These are phyloP conservation scores for Crithidia mellificae DNA, from an alignment of 208 protist genomes.

Conservation along the genomic window DNA sequence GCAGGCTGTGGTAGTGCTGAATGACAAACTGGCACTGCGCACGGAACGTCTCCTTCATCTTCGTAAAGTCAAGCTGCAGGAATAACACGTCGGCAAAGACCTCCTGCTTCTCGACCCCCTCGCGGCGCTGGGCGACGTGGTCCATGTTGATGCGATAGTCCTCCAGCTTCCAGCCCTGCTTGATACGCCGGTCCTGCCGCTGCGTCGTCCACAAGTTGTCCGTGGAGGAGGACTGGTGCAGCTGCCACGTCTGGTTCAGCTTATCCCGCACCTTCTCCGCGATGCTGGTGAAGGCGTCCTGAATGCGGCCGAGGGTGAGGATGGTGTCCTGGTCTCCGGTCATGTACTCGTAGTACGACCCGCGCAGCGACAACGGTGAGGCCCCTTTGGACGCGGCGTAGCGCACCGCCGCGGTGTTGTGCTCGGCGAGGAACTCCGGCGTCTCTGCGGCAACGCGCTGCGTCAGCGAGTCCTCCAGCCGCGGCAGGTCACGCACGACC, in stretches of 20 bases:
- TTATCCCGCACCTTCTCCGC: slow-evolving; percentile 93
- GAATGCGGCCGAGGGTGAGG: slow-evolving; percentile 88
- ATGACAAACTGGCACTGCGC: slow-evolving; percentile 96
- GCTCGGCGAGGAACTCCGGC: slow-evolving; percentile 55
- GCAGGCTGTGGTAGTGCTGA: slow-evolving; percentile 93
- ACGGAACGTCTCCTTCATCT: slow-evolving; percentile 96
- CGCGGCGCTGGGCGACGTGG: slow-evolving; percentile 92
- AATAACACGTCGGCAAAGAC: slow-evolving; percentile 94
- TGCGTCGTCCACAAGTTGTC: slow-evolving; percentile 94
- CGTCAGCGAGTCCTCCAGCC: slow-evolving; percentile 84
- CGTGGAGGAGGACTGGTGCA: slow-evolving; percentile 95
- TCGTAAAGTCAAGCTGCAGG: slow-evolving; percentile 95
- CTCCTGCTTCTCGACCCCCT: slow-evolving; percentile 96
- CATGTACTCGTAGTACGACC: slow-evolving; percentile 95
- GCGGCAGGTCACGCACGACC: slow-evolving; percentile 85
- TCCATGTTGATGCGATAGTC: slow-evolving; percentile 95
- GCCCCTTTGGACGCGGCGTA: slow-evolving; percentile 68
- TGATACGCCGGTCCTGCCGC: slow-evolving; percentile 92
- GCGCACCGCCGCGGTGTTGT: slow-evolving; percentile 47
- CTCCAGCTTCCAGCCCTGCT: slow-evolving; percentile 93
- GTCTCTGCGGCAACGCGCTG: slow-evolving; percentile 55
- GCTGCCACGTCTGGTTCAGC: slow-evolving; percentile 94
- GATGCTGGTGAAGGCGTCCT: slow-evolving; percentile 90
- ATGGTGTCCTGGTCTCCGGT: slow-evolving; percentile 94
- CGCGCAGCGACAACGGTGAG: slow-evolving; percentile 49